Evolutionary conservation across 2,329 filamentous ascomycete genomes (phyloP), one percentile per base, ranked within the genome.

Genomic region (Paecilomyces sp.): DNA sequence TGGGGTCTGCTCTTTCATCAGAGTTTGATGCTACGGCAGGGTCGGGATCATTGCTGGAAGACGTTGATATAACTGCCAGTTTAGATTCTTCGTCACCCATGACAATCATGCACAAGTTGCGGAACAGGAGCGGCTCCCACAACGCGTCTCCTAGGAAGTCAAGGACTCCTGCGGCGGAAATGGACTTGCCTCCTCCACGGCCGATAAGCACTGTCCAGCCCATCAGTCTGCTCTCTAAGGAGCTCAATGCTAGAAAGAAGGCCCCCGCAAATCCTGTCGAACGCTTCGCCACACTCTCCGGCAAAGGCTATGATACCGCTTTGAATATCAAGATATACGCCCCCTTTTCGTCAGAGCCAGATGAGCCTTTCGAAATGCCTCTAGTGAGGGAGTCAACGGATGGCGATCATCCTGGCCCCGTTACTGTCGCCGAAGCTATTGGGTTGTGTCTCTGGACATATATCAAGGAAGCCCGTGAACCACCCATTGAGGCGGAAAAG

Each of bases 301-400:
- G 83, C 11, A 84, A 84, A 64, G 84, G 83, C n/a, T 81, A 85
- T 61, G 78, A 77, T 4, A 84, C 82, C 60, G 83, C 85, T 1
- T 71, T 88, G 11, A 86, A 85, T 71, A 81, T 88, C 70, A 86
- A 84, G 67, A 81, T 88, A 15, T 87, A 85, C 66, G 79, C 80
- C 15, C 84, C 85, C 0, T 86, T 84, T 64, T 85, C 84, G 1
- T 75, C 79, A 2, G 79, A 82, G 28, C 76, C 84, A 0, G 79
- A 81, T 2, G 80, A 83, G 54, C 80, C 84, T 0, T 74, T 86
- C 51, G 83, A 88, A 66, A 76, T 88, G 60, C 80, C 85, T 3
- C 74, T 87, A 28, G 75, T 79, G 25, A 79, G 82, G 55, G 79
- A 79, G 50, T 81, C 81, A 8, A 84, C 84, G 62, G 82, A 85